Evolutionary conservation across 148 eudicot species (phyloP).

Genomic region (Arctostaphylos glauca): DNA sequence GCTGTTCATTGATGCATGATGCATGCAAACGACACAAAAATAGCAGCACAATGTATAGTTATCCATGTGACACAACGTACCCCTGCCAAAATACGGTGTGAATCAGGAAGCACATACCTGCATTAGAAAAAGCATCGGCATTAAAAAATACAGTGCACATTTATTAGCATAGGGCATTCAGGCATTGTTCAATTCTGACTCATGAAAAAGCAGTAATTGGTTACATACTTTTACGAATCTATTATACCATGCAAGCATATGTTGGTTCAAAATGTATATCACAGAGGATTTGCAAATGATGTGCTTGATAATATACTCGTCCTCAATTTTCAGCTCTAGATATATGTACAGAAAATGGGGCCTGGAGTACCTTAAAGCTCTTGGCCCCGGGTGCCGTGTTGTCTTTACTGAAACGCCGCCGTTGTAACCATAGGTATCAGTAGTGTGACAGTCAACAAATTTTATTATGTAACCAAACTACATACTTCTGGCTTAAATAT

Average conservation of each 20-base stretch:
- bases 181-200: not conserved
- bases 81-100: constrained; percentile 68
- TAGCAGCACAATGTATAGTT: not conserved
- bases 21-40: not conserved
- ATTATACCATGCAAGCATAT: not conserved
- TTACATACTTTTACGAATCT: not conserved
- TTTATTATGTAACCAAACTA: not conserved
- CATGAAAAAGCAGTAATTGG: not conserved
- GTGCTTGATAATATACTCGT: not conserved
- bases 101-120: constrained; percentile 97
- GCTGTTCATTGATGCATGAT: not conserved
- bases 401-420: not conserved
- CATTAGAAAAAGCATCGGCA: constrained; percentile 14
- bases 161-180: not conserved
- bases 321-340: not conserved
- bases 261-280: not conserved
- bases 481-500: not conserved
- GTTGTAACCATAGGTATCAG: not conserved
- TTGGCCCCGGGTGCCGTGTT: not conserved
- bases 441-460: not conserved
- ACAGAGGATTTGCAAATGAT: not conserved
- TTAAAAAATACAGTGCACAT: not conserved
- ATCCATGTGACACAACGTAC: constrained; percentile 39
- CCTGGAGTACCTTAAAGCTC: not conserved
- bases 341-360: not conserved